These are phyloP conservation scores for Serpula lacrymans DNA, from an alignment of 768 basidiomycete genomes.

Conservation along the genomic window DNA sequence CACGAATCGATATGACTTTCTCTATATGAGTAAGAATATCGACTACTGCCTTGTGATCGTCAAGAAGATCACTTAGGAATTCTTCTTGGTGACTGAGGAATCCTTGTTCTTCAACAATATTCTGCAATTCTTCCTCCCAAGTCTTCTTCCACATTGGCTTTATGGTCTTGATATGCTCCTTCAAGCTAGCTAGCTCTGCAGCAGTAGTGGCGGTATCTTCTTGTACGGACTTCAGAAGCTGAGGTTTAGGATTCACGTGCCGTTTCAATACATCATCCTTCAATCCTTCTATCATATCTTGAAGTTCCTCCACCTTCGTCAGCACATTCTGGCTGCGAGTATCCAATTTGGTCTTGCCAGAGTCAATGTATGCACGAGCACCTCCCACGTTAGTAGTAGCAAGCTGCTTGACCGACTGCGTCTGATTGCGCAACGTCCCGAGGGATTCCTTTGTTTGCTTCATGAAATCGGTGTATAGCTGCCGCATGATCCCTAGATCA, in stretches of 20 bases:
- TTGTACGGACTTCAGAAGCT: slow-evolving; percentile 65
- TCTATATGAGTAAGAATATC: slow-evolving; percentile 90
- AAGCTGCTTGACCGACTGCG: slow-evolving; percentile 83
- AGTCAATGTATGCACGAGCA: slow-evolving; percentile 82
- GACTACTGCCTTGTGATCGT: slow-evolving; percentile 86
- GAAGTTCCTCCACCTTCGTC: slow-evolving; percentile 89
- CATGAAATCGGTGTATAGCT: slow-evolving; percentile 93
- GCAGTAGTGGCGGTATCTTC: slow-evolving; percentile 67
- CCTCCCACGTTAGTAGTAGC: slow-evolving; percentile 81
- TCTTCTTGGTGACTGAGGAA: slow-evolving; percentile 92
- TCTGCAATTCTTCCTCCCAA: slow-evolving; percentile 94
- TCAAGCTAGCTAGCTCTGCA: slow-evolving; percentile 69
- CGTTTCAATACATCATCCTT: slow-evolving; percentile 91
- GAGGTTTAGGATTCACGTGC: slow-evolving; percentile 77
- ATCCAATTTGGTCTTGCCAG: slow-evolving; percentile 91
- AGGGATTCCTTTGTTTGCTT: slow-evolving; percentile 87
- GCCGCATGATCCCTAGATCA: slow-evolving; percentile 90
- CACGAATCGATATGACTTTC: slow-evolving; percentile 75
- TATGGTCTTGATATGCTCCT: slow-evolving; percentile 82
- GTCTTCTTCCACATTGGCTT: slow-evolving; percentile 99
- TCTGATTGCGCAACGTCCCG: slow-evolving; percentile 74
- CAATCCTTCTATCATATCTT: slow-evolving; percentile 85
- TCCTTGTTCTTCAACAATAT: slow-evolving; percentile 96
- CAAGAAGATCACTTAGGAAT: slow-evolving; percentile 80
- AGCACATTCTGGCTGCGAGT: slow-evolving; percentile 83